Evolutionary conservation across 2,329 filamentous ascomycete species (phyloP), one percentile per base, ranked within the genome.

Genomic region (Lachnellula arida): DNA sequence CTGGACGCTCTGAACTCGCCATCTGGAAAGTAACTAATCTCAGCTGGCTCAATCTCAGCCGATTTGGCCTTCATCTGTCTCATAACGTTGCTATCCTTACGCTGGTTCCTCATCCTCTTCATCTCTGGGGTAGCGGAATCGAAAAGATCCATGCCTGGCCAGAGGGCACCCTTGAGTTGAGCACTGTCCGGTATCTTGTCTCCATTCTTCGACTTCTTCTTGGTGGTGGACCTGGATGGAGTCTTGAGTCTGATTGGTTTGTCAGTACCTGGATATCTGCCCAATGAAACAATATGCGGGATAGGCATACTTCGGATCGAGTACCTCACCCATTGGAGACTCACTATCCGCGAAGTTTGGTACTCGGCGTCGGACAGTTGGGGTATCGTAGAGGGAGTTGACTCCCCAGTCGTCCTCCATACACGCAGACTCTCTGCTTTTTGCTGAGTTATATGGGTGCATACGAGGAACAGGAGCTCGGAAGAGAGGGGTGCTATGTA

Each of bases 91-190:
- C 76, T 78, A 53, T 86, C 82, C 70, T 93, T 93, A 65, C 87
- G 84, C 71, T 93, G 89, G 68, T 92, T 92, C 51, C 89, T 79
- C 73, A 84, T 89, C 46, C 85, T 80, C 64, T 84, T 86, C 78
- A 88, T 87, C 58, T 87, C 82, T 15, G 84, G 80, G 4, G 86
- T 88, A 4, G 89, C 89, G 52, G 89, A 84, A 70, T 93, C 89
- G 68, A 92, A 91, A n/a, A 90, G 78, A 52, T 82, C 81, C 88
- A 92, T 92, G 17, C 89, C 89, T 2, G 86, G 85, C 78, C 85
- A 91, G 47, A 83, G 75, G n/a, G 86, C 75, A 2, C 88, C 88
- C 70, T 92, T 92, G 52, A 91, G 77, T 44, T 64, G 67, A 9
- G 67, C 59, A 57, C 60, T 66, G n/a, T 69, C 67, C 4, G 63